Conservation (phyloP, 2,329 filamentous ascomycete genomes). For the Neofusicoccum sp. region DNA sequence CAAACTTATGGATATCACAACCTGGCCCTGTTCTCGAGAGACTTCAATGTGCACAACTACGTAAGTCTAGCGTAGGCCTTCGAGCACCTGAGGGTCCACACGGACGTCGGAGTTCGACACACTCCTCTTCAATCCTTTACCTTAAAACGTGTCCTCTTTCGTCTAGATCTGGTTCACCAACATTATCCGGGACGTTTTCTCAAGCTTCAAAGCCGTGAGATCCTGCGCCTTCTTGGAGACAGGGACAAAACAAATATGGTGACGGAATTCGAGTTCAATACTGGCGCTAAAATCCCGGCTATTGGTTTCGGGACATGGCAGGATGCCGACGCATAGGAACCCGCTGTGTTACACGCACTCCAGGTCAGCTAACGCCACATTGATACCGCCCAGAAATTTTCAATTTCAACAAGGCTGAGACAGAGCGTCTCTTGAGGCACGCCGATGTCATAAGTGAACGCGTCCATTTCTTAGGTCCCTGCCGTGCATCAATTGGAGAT, state of each 20-base stretch:
- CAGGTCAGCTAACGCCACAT: slow-evolving; percentile 41
- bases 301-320: slow-evolving; percentile 84
- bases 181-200: background rate
- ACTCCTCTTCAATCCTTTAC: background rate
- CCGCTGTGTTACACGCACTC: slow-evolving; percentile 52
- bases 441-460: slow-evolving; percentile 35
- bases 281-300: slow-evolving; percentile 70
- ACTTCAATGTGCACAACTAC: background rate
- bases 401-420: slow-evolving; percentile 54
- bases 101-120: background rate
- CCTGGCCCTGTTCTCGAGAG: background rate
- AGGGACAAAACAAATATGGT: slow-evolving; percentile 19
- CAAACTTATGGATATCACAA: slow-evolving; percentile 7
- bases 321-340: slow-evolving; percentile 65
- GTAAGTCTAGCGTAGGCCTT: slow-evolving; percentile 2
- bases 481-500: slow-evolving; percentile 56
- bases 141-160: too few relatives aligned
- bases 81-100: background rate
- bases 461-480: slow-evolving; percentile 34
- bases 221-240: background rate
- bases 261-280: slow-evolving; percentile 61
- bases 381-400: slow-evolving; percentile 60
- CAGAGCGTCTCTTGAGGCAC: slow-evolving; percentile 51
- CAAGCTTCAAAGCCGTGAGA: background rate
- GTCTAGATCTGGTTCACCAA: background rate